Evolutionary conservation across 106 monocot genomes (phyloP).

Genomic region (Dioscorea zingiberensis): DNA sequence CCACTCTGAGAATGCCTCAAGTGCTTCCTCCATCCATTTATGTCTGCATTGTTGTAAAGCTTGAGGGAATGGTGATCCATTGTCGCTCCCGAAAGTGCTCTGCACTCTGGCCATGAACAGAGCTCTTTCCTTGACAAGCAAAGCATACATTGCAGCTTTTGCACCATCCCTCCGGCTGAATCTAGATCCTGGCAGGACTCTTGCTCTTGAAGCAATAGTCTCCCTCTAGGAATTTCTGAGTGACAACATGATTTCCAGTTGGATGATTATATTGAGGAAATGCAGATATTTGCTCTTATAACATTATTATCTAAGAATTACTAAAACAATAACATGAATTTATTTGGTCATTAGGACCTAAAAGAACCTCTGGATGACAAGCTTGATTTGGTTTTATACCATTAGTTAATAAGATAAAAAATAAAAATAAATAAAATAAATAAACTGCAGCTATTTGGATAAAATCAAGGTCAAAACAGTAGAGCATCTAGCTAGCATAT

Average conservation of each 20-base stretch:
- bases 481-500: too few species aligned
- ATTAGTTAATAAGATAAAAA: too few species aligned
- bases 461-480: too few species aligned
- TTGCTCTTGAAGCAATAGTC: slow-evolving; percentile 77
- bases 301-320: too few species aligned
- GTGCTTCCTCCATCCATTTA: slow-evolving; percentile 32
- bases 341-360: too few species aligned
- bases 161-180: slow-evolving; percentile 61
- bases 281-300: too few species aligned
- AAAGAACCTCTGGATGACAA: too few species aligned
- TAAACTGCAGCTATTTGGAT: too few species aligned
- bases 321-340: too few species aligned
- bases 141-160: slow-evolving; percentile 44
- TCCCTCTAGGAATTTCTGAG: slow-evolving; percentile 64
- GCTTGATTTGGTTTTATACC: too few species aligned
- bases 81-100: slow-evolving; percentile 21
- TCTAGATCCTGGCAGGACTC: slow-evolving; percentile 65
- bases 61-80: slow-evolving; percentile 26
- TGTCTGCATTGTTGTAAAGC: slow-evolving; percentile 25
- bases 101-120: slow-evolving; percentile 34
- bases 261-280: too few species aligned
- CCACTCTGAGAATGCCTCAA: slow-evolving; percentile 30
- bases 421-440: too few species aligned
- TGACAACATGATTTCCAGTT: not conserved
- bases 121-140: slow-evolving; percentile 42